Evolutionary conservation across 768 basidiomycete genomes (phyloP).

Genomic region (Russula vinacea): DNA sequence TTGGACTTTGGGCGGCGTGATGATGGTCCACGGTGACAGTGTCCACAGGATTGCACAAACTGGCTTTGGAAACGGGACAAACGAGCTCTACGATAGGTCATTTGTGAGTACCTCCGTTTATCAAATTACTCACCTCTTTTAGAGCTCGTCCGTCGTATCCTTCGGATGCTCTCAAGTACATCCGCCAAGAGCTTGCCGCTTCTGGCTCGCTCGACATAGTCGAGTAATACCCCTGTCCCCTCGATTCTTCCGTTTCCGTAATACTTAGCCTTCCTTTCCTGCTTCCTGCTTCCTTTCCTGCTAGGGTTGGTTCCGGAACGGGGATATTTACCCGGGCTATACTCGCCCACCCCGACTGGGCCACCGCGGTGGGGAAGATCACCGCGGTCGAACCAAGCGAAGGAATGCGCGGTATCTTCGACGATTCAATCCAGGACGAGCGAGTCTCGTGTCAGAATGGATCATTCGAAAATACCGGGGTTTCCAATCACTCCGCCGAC

Average conservation of each 20-base stretch:
- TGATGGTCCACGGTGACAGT: constrained; percentile 38
- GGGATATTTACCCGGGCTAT: constrained; percentile 87
- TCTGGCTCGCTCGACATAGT: constrained; percentile 54
- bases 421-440: constrained; percentile 50
- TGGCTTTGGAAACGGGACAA: constrained; percentile 80
- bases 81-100: constrained; percentile 75
- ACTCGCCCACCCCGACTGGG: constrained; percentile 58
- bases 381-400: constrained; percentile 78
- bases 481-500: constrained; percentile 70
- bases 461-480: constrained; percentile 62
- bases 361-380: constrained; percentile 49
- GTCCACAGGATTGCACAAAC: constrained; percentile 66
- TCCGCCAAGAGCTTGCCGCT: constrained; percentile 48
- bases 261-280: neutral
- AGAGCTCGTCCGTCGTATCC: constrained; percentile 87
- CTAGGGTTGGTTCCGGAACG: constrained; percentile 78
- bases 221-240: constrained; percentile 47
- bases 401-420: constrained; percentile 80
- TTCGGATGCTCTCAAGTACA: constrained; percentile 52
- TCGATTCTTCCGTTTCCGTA: no score
- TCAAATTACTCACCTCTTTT: constrained; percentile 9
- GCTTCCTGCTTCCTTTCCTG: constrained; percentile 13
- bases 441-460: constrained; percentile 58
- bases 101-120: neutral
- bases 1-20: neutral